Base-by-base conservation (phyloP, 2,329 filamentous ascomycete species). In the Clonostachys solani region DNA sequence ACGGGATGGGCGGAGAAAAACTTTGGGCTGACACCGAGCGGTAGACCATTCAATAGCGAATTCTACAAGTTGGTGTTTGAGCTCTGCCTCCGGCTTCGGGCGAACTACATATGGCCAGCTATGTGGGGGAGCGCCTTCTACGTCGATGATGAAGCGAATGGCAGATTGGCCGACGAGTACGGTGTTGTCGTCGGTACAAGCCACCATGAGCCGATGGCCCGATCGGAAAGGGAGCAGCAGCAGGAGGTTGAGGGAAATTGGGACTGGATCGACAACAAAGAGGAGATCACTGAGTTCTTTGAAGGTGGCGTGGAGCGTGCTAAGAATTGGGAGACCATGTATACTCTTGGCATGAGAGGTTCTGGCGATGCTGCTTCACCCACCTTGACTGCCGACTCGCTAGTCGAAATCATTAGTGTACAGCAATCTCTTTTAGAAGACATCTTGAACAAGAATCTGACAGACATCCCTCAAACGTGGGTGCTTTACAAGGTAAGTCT, bases 301-400 rank as follows among this genome's bases (percentile, higher is more conserved):
- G 12, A 40, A 23, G 46, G 43, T 9, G 46, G 46, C 9, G 34
- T 47, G 12, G 42, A 44, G 18, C 42, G 42, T n/a, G 5, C 42
- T 15, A 44, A 35, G n/a, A 19, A 34, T 18, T 44, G 42, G 42
- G 42, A 44, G 10, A 44, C 42, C 10, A 35, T 89, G 13, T 83
- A 83, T 64, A 90, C 86, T 1, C 76, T 82, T 73, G 77, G 74
- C 7, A 90, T 89, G 84, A 76, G 87, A 43, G 86, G 86, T 5
- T 80, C 76, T 4, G 83, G 84, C 15, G 86, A 89, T 56, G 84
- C 80, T 66, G 77, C 55, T 74, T 49, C 36, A n/a, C 77, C 19
- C 81, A 86, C 49, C 78, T 81, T 2, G 62, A 61, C 2, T 75
- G 84, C 51, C 23, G 12, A 38, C 23, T 29, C 42, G 38, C 71